Evolutionary conservation across 179 eudicot genomes (phyloP).

Genomic region (Patellifolia procumbens): DNA sequence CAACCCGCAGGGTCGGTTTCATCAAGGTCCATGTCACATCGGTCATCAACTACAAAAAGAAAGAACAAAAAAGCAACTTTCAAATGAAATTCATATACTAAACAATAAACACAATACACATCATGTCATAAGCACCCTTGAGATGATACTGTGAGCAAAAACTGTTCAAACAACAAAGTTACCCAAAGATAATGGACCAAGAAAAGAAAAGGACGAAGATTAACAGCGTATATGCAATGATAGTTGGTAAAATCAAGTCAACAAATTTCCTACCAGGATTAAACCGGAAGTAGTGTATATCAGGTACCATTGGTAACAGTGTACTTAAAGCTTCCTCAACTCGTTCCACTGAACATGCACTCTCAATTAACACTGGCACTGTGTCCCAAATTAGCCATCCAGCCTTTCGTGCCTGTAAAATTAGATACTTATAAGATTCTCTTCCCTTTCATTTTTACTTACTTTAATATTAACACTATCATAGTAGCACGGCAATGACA

Average conservation of each 20-base stretch:
- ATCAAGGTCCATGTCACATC: constrained; percentile 97
- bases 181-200: constrained; percentile 5
- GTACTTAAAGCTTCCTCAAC: constrained; percentile 96
- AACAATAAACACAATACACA: not conserved
- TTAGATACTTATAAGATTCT: not conserved
- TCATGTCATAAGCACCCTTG: not conserved
- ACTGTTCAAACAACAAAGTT: constrained; percentile 1
- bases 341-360: constrained; percentile 95
- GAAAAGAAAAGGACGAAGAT: constrained; percentile 8
- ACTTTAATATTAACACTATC: not conserved
- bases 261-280: constrained; percentile 67
- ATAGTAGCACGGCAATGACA: not conserved
- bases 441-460: not conserved
- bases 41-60: constrained; percentile 78
- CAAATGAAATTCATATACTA: not conserved
- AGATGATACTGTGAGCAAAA: not conserved
- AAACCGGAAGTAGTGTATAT: constrained; percentile 85
- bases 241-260: not conserved
- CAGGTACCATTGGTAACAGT: constrained; percentile 93
- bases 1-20: constrained; percentile 97
- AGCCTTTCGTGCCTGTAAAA: constrained; percentile 69
- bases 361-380: constrained; percentile 95
- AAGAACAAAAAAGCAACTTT: constrained; percentile 3
- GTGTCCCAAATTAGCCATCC: constrained; percentile 98
- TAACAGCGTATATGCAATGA: not conserved